Base-by-base conservation (phyloP, 2,329 filamentous ascomycete species). In the Phoma sp. region DNA sequence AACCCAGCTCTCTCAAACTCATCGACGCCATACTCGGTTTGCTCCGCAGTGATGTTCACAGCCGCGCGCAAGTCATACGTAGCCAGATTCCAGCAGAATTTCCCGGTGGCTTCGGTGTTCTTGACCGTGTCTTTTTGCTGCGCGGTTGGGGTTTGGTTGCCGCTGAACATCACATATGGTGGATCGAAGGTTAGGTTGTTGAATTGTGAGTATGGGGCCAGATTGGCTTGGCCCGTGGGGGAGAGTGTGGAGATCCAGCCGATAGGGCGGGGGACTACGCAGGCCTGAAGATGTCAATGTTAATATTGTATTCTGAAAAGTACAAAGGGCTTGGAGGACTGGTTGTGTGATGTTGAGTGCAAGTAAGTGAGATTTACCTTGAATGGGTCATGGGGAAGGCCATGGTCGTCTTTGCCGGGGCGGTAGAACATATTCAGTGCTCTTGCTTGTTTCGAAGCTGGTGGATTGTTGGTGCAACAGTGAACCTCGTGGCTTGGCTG, bases 161-260 rank as follows among this genome's bases (percentile, higher is more conserved):
- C 79, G 28, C 76, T 77, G 78, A 87, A 87, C 80, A 87, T 84
- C 23, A 87, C 80, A 63, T 85, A 85, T 0, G 84, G 84, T 0
- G 84, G 84, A 65, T 86, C 83, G 71, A 85, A 87, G 26, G 82
- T 85, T 0, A 87, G 77, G 59, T 87, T 87, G 69, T 83, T 85
- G 77, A 87, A 87, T 70, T 87, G 84, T 0, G 76, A 81, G 72
- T 84, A 87, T 0, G 84, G 84, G 0, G 84, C 84, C 2, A 87
- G 78, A 60, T 87, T 87, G 65, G 82, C 75, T 42, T 72, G 65
- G 53, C 80, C 79, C 6, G 68, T 59, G 14, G 65, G 62, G n/a
- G 79, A 81, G 53, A 79, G 75, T 0, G 84, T 85, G 18, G 80
- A 84, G 63, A 87, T 86, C 84, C 84, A 87, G 59, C 84, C 85